phyloP scores from a whole-genome alignment of 768 basidiomycete species.

The Mycena albidolilacea region DNA sequence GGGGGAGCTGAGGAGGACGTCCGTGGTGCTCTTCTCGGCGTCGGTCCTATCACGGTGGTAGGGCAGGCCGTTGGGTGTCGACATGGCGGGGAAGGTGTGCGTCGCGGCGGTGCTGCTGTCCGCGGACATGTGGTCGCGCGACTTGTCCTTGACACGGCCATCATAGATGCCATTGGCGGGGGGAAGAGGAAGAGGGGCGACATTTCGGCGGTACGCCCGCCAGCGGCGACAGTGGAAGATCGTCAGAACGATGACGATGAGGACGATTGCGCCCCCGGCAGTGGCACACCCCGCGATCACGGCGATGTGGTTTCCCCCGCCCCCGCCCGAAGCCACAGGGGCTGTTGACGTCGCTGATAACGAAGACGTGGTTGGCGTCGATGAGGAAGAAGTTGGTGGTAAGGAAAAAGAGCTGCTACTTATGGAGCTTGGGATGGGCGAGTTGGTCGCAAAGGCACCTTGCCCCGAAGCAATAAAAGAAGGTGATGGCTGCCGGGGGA shows the following conservation, averaged over 20 bases:
- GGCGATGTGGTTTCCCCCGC: conserved; percentile 19
- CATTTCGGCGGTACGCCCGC: not conserved
- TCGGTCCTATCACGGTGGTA: not conserved
- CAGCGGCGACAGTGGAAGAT: conserved; percentile 32
- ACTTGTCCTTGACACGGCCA: not conserved
- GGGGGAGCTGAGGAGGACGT: not conserved
- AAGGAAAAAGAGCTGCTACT: conserved; percentile 11
- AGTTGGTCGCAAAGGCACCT: conserved; percentile 52
- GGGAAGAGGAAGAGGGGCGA: conserved; percentile 11
- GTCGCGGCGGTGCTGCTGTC: conserved; percentile 7
- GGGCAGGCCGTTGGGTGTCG: not conserved
- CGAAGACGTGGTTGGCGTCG: conserved; percentile 5
- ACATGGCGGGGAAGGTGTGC: conserved; percentile 17
- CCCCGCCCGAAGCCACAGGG: not conserved
- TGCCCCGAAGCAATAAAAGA: conserved; percentile 48
- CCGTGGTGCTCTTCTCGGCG: not conserved
- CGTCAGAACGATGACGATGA: conserved; percentile 28
- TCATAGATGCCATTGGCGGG: conserved; percentile 30
- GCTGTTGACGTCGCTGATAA: conserved; percentile 23
- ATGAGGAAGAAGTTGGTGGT: not conserved
- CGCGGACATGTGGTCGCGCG: not conserved
- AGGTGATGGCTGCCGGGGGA: conserved; percentile 42
- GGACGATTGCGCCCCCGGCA: conserved; percentile 38
- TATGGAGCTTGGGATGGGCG: conserved; percentile 35
- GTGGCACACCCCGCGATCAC: conserved; percentile 45